A percentile compares a stretch with the other conserved stretches of the same genome.
These are phyloP conservation scores for Monoraphidium neglectum DNA, from an alignment of 139 green algal species.

Conservation along the genomic window DNA sequence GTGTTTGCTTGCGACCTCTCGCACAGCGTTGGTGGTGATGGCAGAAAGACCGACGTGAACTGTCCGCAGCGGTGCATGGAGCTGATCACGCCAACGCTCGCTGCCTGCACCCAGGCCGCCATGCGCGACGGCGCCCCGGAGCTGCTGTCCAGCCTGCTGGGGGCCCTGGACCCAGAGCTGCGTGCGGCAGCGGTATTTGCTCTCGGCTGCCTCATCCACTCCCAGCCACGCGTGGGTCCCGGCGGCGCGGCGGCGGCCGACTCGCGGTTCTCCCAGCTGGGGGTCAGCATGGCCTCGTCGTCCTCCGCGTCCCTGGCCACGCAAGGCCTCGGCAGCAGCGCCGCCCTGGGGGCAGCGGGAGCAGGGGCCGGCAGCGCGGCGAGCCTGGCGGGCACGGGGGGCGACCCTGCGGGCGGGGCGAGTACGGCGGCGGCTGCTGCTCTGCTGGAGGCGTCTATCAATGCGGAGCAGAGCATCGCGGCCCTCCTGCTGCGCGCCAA, in stretches of 20 bases:
- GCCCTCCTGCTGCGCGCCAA: slow-evolving; percentile 15
- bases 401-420: not conserved
- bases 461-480: slow-evolving; percentile 18
- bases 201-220: slow-evolving; percentile 77
- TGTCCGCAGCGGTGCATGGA: too few relatives aligned
- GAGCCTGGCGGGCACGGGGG: not conserved
- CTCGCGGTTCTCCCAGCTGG: not conserved
- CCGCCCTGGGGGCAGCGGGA: not conserved
- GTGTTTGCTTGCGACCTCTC: too few relatives aligned
- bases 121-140: slow-evolving; percentile 57
- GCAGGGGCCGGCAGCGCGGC: not conserved
- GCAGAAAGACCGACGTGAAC: too few relatives aligned
- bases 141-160: slow-evolving; percentile 62
- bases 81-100: too few relatives aligned
- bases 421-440: not conserved
- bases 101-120: slow-evolving; percentile 6
- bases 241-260: not conserved
- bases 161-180: slow-evolving; percentile 68
- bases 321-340: not conserved
- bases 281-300: not conserved
- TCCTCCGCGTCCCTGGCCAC: too few relatives aligned
- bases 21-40: too few relatives aligned
- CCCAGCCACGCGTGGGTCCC: slow-evolving; percentile 13
- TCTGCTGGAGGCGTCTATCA: not conserved
- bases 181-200: slow-evolving; percentile 89